Conservation (phyloP, 2,329 filamentous ascomycete species). For the Geosmithia putterillii region DNA sequence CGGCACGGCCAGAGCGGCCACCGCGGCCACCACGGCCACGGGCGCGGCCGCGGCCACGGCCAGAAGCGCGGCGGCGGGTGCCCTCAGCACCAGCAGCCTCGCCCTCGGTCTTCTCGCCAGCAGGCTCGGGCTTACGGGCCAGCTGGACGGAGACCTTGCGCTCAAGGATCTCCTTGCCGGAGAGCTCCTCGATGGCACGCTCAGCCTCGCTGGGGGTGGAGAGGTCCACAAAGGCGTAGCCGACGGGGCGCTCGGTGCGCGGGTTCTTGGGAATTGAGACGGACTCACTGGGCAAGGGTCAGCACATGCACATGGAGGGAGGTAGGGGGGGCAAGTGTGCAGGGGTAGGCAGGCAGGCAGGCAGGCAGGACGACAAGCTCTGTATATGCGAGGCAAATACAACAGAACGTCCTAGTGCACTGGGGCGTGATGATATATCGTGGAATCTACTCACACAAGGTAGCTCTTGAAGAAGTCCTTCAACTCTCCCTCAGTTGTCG, state of each 20-base stretch:
- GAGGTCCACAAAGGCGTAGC: constrained; percentile 97
- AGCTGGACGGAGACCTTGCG: constrained; percentile 99
- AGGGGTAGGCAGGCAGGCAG: too few species aligned
- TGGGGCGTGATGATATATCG: neutral
- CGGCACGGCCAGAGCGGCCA: constrained; percentile 43
- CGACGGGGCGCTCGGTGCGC: constrained; percentile 94
- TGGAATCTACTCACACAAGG: constrained; percentile 72
- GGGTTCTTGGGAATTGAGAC: constrained; percentile 99
- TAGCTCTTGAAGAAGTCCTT: constrained; percentile 99
- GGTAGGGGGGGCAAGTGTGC: neutral
- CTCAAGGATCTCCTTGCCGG: constrained; percentile 93
- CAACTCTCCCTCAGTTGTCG: constrained; percentile 99
- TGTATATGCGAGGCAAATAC: too few species aligned
- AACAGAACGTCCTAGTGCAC: too few species aligned
- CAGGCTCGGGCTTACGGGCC: constrained; percentile 88
- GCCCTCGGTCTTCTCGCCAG: constrained; percentile 63
- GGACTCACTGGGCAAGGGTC: constrained; percentile 62
- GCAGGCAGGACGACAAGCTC: too few species aligned
- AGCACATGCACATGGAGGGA: neutral
- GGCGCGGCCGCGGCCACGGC: constrained; percentile 55
- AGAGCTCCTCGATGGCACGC: constrained; percentile 88
- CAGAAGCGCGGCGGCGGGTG: constrained; percentile 48
- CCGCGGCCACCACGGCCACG: constrained; percentile 56
- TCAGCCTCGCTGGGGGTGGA: constrained; percentile 90
- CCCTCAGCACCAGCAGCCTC: constrained; percentile 62